Base-by-base conservation (phyloP, 2,329 filamentous ascomycete genomes). In the Fusarium citri region DNA sequence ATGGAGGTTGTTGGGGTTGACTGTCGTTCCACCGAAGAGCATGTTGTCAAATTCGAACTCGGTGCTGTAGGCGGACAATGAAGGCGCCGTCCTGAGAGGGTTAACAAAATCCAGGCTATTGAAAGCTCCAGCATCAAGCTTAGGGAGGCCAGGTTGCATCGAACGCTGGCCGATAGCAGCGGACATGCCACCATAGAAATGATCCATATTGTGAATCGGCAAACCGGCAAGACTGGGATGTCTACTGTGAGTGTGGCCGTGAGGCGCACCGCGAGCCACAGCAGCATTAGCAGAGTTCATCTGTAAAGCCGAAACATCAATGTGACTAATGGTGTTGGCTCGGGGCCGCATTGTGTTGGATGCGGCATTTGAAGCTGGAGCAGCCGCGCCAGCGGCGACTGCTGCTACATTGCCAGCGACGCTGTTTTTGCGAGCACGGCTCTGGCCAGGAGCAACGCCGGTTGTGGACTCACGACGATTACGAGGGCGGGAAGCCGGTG, bases 241-340 rank as follows among this genome's bases (percentile, higher is more conserved):
- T 68, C 91, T 92, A 79, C 84, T 89, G 82, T 88, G 93, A 76
- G 76, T 89, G 82, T 88, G 93, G 16, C 58, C 55, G 43, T 76
- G 82, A 62, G 80, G 85, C 79, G 82, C 85, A 73, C 76, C 83
- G 74, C 80, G 81, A 71, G 80, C 84, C 72, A 82, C 86, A 43
- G 85, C 83, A 46, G 85, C 82, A 74, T 87, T 89, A 53, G 87
- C 86, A 15, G 87, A 83, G 51, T 88, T 88, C 68, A 93, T 88
- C 73, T 91, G 92, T 78, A 97, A 87, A 42, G 91, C 88, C 56
- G 86, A 85, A 60, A 89, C 88, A 78, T 98, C 96, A 59, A 98
- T 89, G 79, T 98, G 94, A 77, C 94, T 96, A 76, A 99, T 97
- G 40, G 96, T 99, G 78, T 98, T 98, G 57, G 96, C 95, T 74